A percentile compares a stretch with the other conserved stretches of the same genome.
Evolutionary conservation across 306 rosid species (phyloP).

Genomic region (Prunus mongolica): DNA sequence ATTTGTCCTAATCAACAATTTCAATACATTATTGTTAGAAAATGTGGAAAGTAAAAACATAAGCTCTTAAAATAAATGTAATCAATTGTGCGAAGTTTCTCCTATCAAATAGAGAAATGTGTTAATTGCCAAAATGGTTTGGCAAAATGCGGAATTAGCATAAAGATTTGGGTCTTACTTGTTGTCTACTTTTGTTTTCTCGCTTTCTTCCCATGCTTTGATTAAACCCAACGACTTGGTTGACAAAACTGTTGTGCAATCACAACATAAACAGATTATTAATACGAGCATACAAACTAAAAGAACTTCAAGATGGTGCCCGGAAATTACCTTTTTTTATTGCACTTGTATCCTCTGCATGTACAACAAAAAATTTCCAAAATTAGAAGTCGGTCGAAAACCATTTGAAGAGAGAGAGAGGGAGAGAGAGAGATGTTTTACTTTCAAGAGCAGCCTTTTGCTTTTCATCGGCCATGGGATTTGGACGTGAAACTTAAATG

Average conservation of each 20-base stretch:
- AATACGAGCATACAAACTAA: neutral
- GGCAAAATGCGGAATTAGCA: neutral
- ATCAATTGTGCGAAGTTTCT: neutral
- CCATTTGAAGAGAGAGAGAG: neutral
- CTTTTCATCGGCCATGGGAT: neutral
- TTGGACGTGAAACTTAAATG: neutral
- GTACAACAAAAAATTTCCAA: neutral
- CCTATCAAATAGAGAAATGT: neutral
- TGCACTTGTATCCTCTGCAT: neutral
- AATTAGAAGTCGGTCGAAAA: neutral
- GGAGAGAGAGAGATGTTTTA: neutral
- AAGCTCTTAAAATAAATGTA: neutral
- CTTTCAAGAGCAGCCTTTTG: neutral
- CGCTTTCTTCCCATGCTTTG: constrained; percentile 12
- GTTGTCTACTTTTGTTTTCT: constrained; percentile 3
- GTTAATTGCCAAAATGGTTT: neutral
- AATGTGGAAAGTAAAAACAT: neutral
- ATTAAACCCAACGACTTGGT: neutral
- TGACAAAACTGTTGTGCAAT: constrained; percentile 5
- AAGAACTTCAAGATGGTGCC: neutral
- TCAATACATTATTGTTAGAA: neutral
- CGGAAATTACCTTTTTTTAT: neutral
- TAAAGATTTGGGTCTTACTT: neutral
- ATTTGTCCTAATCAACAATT: constrained; percentile 3
- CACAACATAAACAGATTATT: neutral